Evolutionary conservation across 768 basidiomycete genomes (phyloP).

Genomic region (Kwoniella sp.): DNA sequence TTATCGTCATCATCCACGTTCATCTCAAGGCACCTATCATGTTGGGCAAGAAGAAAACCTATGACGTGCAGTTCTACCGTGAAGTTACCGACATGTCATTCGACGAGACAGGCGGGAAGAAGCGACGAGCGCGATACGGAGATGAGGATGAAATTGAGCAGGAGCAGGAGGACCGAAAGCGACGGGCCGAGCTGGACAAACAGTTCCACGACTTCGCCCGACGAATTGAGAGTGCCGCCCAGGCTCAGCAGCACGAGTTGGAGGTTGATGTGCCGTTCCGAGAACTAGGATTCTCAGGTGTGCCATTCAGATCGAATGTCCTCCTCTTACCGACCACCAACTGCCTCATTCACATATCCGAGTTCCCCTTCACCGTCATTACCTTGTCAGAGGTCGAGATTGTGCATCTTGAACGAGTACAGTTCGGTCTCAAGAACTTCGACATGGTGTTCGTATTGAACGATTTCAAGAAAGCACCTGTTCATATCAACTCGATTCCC

Average conservation of each 20-base stretch:
- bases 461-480: conserved; percentile 84
- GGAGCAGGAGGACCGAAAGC: conserved; percentile 92
- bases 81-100: conserved; percentile 97
- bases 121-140: conserved; percentile 91
- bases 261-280: conserved; percentile 96
- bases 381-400: conserved; percentile 93
- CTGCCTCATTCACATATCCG: conserved; percentile 89
- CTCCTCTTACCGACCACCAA: conserved; percentile 94
- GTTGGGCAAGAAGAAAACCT: conserved; percentile 97
- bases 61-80: conserved; percentile 98
- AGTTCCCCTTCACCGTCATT: conserved; percentile 91
- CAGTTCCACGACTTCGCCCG: conserved; percentile 92
- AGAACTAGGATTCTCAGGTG: conserved; percentile 93
- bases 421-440: conserved; percentile 92
- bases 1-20: conserved; percentile 87
- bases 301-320: conserved; percentile 90
- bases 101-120: conserved; percentile 98
- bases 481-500: conserved; percentile 96
- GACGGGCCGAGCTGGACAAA: conserved; percentile 81
- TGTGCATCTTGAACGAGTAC: conserved; percentile 92
- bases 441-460: conserved; percentile 96
- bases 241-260: conserved; percentile 69
- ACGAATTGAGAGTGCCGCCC: conserved; percentile 82
- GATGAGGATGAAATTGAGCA: conserved; percentile 99
- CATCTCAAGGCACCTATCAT: conserved; percentile 94